A percentile compares a stretch with the other conserved stretches of the same genome.
These are phyloP conservation scores for Myriosclerotinia duriaeana DNA, from an alignment of 2,329 filamentous ascomycete genomes.

Conservation along the genomic window DNA sequence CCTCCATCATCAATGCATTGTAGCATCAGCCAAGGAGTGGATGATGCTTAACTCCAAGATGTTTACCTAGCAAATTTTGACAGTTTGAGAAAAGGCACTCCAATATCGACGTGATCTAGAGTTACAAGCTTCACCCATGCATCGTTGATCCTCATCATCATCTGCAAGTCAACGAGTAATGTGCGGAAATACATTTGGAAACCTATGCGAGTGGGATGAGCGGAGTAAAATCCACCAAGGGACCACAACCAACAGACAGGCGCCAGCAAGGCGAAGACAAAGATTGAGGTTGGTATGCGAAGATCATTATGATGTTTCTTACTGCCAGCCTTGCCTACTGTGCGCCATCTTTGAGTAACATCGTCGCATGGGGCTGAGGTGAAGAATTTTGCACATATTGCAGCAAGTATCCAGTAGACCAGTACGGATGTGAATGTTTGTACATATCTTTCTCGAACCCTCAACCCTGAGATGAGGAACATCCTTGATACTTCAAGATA, in stretches of 20 bases:
- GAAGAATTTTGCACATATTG: constrained; percentile 21
- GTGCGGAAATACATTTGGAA: constrained; percentile 15
- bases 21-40: constrained; percentile 23
- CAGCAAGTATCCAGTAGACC: constrained; percentile 11
- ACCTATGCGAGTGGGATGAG: constrained; percentile 10
- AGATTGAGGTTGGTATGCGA: neutral
- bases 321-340: constrained; percentile 13
- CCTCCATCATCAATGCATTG: constrained; percentile 20
- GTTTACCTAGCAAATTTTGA: constrained; percentile 17
- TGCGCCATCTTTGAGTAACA: constrained; percentile 2
- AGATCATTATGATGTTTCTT: neutral
- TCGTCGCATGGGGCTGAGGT: constrained; percentile 16
- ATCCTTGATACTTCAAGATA: constrained; percentile 25
- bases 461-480: constrained; percentile 16
- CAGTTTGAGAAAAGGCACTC: constrained; percentile 16
- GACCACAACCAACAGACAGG: constrained; percentile 8
- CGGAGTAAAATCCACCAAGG: constrained; percentile 8
- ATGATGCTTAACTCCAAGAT: constrained; percentile 20
- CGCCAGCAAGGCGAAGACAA: constrained; percentile 14
- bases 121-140: constrained; percentile 22
- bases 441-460: constrained; percentile 19
- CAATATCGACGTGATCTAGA: constrained; percentile 6
- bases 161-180: constrained; percentile 26
- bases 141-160: constrained; percentile 22
- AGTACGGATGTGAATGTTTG: constrained; percentile 13